phyloP scores from a whole-genome alignment of 2,329 filamentous ascomycete species.

The Teratosphaeria viscida region DNA sequence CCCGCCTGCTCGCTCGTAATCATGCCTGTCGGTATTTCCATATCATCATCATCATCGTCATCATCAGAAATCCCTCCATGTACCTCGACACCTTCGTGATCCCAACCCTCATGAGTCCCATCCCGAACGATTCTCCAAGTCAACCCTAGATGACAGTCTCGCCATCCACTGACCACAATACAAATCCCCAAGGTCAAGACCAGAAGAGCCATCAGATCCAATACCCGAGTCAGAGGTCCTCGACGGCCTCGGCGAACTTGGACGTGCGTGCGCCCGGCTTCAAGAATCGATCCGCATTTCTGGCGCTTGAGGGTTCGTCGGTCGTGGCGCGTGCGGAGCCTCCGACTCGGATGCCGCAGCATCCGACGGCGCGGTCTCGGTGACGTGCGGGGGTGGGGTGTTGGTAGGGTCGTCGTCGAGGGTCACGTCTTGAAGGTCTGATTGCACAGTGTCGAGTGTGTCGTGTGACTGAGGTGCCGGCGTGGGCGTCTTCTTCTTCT shows the following conservation, averaged over 20 bases:
- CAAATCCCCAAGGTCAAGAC: not conserved
- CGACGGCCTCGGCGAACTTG: constrained; percentile 16
- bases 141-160: too few relatives aligned
- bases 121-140: too few relatives aligned
- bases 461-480: not conserved
- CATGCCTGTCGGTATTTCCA: too few relatives aligned
- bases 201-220: not conserved
- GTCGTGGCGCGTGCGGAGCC: constrained; percentile 4
- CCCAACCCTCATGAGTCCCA: too few relatives aligned
- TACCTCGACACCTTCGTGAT: too few relatives aligned
- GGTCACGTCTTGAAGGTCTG: not conserved
- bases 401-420: not conserved
- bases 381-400: not conserved
- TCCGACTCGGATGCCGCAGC: not conserved
- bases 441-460: not conserved
- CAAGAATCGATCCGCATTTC: constrained; percentile 17
- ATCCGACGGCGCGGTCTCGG: not conserved
- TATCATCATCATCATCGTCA: too few relatives aligned
- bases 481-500: not conserved
- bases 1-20: too few relatives aligned
- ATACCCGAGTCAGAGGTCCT: constrained; percentile 5
- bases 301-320: constrained; percentile 15
- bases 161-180: too few relatives aligned
- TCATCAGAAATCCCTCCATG: too few relatives aligned
- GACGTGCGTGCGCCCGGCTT: constrained; percentile 2